A percentile compares a stretch with the other conserved stretches of the same genome.
Conservation (phyloP, 148 eudicot genomes). For the Simmondsia chinensis region DNA sequence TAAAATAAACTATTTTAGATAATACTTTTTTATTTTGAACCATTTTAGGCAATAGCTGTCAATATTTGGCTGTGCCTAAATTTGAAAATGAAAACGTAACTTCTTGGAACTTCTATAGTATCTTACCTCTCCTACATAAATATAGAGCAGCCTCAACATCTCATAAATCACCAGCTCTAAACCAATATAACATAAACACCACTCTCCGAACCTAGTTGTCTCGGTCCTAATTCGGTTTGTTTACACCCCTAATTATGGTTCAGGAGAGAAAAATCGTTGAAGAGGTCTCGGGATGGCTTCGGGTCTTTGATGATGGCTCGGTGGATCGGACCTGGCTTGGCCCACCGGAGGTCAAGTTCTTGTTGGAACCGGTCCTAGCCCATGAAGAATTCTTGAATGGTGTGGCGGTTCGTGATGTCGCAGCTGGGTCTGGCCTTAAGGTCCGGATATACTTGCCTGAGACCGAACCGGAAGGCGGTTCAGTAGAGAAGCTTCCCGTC, state of each 20-base stretch:
- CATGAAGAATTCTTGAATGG: conserved; percentile 50
- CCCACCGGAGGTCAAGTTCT: conserved; percentile 60
- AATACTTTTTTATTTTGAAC: too few relatives aligned
- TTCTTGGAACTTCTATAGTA: neutral
- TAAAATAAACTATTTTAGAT: too few relatives aligned
- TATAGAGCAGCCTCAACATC: neutral
- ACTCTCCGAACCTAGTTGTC: too few relatives aligned
- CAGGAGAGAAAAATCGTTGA: conserved; percentile 29
- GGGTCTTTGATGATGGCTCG: conserved; percentile 57
- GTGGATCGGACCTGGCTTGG: conserved; percentile 77
- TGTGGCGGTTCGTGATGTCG: conserved; percentile 48
- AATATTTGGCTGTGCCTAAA: too few relatives aligned
- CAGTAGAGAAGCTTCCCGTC: conserved; percentile 42
- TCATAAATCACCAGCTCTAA: too few relatives aligned
- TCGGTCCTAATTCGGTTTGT: too few relatives aligned
- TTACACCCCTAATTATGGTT: too few relatives aligned
- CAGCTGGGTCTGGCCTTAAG: conserved; percentile 12
- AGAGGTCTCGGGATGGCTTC: conserved; percentile 84
- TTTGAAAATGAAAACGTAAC: neutral
- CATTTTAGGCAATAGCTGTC: too few relatives aligned
- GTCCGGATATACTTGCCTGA: conserved; percentile 62
- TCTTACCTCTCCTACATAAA: neutral
- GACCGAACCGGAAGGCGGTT: neutral
- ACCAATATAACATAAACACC: neutral
- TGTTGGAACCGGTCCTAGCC: conserved; percentile 45